These are phyloP conservation scores for Ruellia speciosa DNA, from an alignment of 305 asterid species.

Conservation along the genomic window DNA sequence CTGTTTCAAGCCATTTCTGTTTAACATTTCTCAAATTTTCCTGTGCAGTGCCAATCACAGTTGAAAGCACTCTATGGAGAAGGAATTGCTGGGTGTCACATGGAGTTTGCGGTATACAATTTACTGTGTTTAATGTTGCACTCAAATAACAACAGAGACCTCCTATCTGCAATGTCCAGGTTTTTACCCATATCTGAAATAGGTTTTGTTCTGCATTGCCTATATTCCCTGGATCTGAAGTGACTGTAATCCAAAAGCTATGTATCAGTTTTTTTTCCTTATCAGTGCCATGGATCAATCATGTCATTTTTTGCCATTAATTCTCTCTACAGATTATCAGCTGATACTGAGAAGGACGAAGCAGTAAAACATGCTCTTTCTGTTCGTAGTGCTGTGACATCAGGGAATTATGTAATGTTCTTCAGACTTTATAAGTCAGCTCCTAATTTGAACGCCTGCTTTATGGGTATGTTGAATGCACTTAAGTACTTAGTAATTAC, in stretches of 20 bases:
- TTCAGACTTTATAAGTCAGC: slow-evolving; percentile 85
- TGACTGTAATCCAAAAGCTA: background rate
- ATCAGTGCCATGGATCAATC: background rate
- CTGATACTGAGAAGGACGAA: slow-evolving; percentile 52
- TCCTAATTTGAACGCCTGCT: slow-evolving; percentile 71
- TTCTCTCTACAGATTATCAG: slow-evolving; percentile 55
- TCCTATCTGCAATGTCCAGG: slow-evolving; percentile 97
- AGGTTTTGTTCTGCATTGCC: slow-evolving; percentile 16
- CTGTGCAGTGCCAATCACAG: slow-evolving; percentile 94
- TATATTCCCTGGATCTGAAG: too few species aligned
- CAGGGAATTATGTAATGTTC: slow-evolving; percentile 82
- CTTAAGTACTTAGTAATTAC: background rate
- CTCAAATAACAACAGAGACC: slow-evolving; percentile 85
- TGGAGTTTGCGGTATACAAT: slow-evolving; percentile 93
- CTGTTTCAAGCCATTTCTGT: too few species aligned
- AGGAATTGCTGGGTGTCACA: slow-evolving; percentile 82
- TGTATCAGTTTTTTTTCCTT: background rate
- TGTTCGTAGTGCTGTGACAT: slow-evolving; percentile 86
- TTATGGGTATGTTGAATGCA: slow-evolving; percentile 65
- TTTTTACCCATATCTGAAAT: slow-evolving; percentile 26
- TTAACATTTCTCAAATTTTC: too few species aligned
- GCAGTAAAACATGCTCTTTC: slow-evolving; percentile 88
- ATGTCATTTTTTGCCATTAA: slow-evolving; percentile 8
- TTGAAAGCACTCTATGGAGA: slow-evolving; percentile 84
- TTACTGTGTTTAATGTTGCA: slow-evolving; percentile 80